Conservation (phyloP, 2,329 filamentous ascomycete species). For the Leptographium procerum region DNA sequence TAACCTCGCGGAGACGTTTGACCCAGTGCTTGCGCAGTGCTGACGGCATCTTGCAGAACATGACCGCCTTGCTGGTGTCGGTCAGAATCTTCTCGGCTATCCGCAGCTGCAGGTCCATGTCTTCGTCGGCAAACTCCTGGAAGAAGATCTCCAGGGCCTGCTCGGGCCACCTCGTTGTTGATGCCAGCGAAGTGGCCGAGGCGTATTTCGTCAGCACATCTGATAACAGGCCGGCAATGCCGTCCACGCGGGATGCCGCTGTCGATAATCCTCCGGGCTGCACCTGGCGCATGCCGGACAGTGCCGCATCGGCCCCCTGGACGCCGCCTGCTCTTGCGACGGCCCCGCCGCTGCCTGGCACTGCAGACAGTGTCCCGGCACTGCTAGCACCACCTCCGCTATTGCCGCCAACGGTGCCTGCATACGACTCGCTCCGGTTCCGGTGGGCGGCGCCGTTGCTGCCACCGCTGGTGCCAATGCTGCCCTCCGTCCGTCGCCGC, state of each 20-base stretch:
- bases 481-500: constrained; percentile 22
- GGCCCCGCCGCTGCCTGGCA: background rate
- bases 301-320: background rate
- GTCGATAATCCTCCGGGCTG: constrained; percentile 8
- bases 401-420: background rate
- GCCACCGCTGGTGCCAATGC: constrained; percentile 9
- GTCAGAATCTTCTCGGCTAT: constrained; percentile 47
- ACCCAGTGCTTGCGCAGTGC: constrained; percentile 45
- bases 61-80: constrained; percentile 49
- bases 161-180: constrained; percentile 40
- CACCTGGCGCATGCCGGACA: background rate
- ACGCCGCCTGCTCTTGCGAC: background rate
- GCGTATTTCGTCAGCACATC: constrained; percentile 28
- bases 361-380: background rate
- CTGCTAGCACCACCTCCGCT: constrained; percentile 1
- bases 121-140: constrained; percentile 44
- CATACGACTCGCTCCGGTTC: constrained; percentile 2
- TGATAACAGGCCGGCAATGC: constrained; percentile 22
- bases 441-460: background rate
- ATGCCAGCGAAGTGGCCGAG: constrained; percentile 16
- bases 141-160: constrained; percentile 49
- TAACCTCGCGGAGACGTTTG: constrained; percentile 35
- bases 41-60: constrained; percentile 50
- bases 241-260: constrained; percentile 15
- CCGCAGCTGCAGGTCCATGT: constrained; percentile 46